Conservation (phyloP, 306 rosid genomes). For the Malus fusca region DNA sequence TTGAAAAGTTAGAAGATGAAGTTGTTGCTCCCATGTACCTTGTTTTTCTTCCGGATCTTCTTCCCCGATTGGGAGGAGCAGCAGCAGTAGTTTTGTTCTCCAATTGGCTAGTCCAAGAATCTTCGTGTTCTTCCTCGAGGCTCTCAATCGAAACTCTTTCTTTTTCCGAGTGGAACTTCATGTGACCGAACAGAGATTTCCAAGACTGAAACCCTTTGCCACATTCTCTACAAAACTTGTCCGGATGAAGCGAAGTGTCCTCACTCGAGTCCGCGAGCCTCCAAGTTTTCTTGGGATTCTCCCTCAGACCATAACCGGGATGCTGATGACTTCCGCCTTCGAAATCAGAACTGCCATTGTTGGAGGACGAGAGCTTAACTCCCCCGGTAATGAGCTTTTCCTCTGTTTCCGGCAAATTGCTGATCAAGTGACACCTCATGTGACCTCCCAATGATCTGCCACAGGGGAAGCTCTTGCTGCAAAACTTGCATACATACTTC, state of each 20-base stretch:
- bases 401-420: constrained; percentile 27
- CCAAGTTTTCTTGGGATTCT: constrained; percentile 73
- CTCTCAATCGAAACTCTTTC: constrained; percentile 24
- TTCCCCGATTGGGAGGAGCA: constrained; percentile 35
- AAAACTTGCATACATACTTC: constrained; percentile 73
- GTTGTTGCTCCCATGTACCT: constrained; percentile 30
- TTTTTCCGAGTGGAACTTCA: constrained; percentile 79
- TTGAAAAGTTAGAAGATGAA: constrained; percentile 38
- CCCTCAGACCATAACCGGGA: constrained; percentile 62
- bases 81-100: constrained; percentile 47
- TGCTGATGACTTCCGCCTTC: constrained; percentile 23
- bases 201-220: constrained; percentile 67
- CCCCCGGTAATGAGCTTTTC: constrained; percentile 20
- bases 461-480: constrained; percentile 69
- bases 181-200: constrained; percentile 89
- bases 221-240: constrained; percentile 79
- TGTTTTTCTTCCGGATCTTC: constrained; percentile 52
- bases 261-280: constrained; percentile 45
- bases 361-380: constrained; percentile 21
- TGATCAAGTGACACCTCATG: constrained; percentile 80
- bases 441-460: constrained; percentile 96
- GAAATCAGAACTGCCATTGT: constrained; percentile 17
- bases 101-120: constrained; percentile 64
- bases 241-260: constrained; percentile 25
- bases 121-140: constrained; percentile 52